Percentiles rank a stretch among this genome's conserved stretches.
Conservation (phyloP, 2,329 filamentous ascomycete genomes). For the Epichloe sp. region DNA sequence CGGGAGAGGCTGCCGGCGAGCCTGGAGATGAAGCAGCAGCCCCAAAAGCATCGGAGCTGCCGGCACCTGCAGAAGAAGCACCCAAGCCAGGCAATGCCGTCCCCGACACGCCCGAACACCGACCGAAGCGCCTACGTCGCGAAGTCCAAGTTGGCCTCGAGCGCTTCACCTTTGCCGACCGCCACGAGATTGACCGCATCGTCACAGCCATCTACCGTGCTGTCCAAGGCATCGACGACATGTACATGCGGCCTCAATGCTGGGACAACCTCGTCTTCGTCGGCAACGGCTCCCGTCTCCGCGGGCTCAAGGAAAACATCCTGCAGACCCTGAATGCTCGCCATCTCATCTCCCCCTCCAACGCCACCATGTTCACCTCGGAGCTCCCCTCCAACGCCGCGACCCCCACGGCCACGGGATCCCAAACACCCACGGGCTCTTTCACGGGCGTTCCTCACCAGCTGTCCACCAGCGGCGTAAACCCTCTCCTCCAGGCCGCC, state of each 20-base stretch:
- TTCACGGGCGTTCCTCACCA: slow-evolving; percentile 42
- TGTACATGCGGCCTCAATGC: slow-evolving; percentile 69
- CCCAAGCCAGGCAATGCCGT: slow-evolving; percentile 6
- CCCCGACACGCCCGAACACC: slow-evolving; percentile 25
- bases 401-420: slow-evolving; percentile 78
- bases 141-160: slow-evolving; percentile 69
- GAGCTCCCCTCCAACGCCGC: slow-evolving; percentile 90
- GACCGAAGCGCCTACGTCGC: slow-evolving; percentile 44
- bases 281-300: slow-evolving; percentile 63
- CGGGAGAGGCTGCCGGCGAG: background rate
- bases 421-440: slow-evolving; percentile 70
- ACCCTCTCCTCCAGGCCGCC: slow-evolving; percentile 83
- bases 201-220: slow-evolving; percentile 73
- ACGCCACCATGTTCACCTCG: slow-evolving; percentile 91
- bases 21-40: slow-evolving; percentile 6
- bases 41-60: slow-evolving; percentile 2
- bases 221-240: slow-evolving; percentile 70
- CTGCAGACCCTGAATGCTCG: slow-evolving; percentile 65
- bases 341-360: slow-evolving; percentile 88
- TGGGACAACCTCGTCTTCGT: slow-evolving; percentile 92
- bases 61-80: background rate
- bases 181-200: slow-evolving; percentile 68
- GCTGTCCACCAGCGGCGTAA: slow-evolving; percentile 51
- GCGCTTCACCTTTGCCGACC: slow-evolving; percentile 56
- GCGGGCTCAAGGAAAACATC: slow-evolving; percentile 81